Conservation (phyloP, 2,329 filamentous ascomycete genomes). For the Sclerotinia trifoliorum region DNA sequence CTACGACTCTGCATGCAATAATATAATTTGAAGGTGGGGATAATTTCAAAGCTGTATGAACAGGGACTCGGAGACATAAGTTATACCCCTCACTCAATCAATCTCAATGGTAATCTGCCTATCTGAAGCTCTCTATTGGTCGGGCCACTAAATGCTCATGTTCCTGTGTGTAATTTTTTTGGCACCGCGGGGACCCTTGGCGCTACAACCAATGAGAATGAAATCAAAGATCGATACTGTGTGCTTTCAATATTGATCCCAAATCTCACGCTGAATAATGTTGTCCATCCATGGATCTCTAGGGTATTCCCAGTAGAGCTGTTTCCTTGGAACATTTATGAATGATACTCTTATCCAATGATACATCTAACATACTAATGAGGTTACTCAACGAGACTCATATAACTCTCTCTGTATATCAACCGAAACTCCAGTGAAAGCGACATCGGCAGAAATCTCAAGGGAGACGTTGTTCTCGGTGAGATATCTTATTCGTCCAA, state of each 20-base stretch:
- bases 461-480: not conserved
- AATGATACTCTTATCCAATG: not conserved
- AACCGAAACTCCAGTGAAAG: not conserved
- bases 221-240: slow-evolving; percentile 1
- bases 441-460: not conserved
- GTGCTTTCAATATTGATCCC: not conserved
- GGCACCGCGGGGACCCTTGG: slow-evolving; percentile 20
- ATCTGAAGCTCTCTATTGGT: slow-evolving; percentile 20
- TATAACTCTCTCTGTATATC: not conserved
- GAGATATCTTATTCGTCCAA: not conserved
- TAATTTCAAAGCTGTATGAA: not conserved
- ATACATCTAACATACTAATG: not conserved
- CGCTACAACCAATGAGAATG: slow-evolving; percentile 9
- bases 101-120: slow-evolving; percentile 19
- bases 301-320: not conserved
- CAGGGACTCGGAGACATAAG: slow-evolving; percentile 14
- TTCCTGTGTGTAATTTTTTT: slow-evolving; percentile 23
- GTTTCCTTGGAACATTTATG: not conserved
- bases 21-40: slow-evolving; percentile 16
- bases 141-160: not conserved
- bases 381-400: not conserved
- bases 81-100: slow-evolving; percentile 16
- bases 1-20: not conserved
- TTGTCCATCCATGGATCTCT: not conserved
- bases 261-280: not conserved